These are phyloP conservation scores for Dothistroma septosporum DNA, from an alignment of 2,329 filamentous ascomycete genomes.

Conservation along the genomic window DNA sequence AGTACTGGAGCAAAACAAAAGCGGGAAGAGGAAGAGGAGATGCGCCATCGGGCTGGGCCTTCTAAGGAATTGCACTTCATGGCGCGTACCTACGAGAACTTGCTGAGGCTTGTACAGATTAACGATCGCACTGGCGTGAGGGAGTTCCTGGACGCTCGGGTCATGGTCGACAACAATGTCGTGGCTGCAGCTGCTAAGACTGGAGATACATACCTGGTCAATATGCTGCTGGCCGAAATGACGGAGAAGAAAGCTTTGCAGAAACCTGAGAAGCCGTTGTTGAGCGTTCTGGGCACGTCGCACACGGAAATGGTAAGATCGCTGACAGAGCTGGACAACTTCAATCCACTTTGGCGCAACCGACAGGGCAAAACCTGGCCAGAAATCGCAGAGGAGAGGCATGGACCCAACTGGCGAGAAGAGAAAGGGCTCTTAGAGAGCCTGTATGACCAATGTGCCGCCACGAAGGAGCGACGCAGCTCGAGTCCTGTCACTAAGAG, in stretches of 20 bases:
- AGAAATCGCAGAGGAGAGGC: constrained; percentile 77
- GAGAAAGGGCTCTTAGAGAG: constrained; percentile 78
- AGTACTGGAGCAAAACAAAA: constrained; percentile 40
- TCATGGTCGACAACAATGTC: constrained; percentile 66
- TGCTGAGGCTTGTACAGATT: constrained; percentile 46
- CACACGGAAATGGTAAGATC: constrained; percentile 76
- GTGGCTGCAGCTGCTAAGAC: constrained; percentile 88
- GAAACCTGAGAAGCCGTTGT: constrained; percentile 85
- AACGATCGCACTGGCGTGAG: constrained; percentile 48
- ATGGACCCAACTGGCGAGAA: constrained; percentile 84
- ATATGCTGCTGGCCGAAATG: constrained; percentile 57
- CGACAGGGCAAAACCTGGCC: constrained; percentile 77
- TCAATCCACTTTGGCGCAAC: constrained; percentile 73
- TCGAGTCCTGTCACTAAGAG: constrained; percentile 36
- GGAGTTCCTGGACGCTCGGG: constrained; percentile 44
- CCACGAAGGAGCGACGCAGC: constrained; percentile 25
- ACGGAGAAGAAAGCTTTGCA: constrained; percentile 56
- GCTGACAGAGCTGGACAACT: constrained; percentile 47
- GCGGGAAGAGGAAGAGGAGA: constrained; percentile 51
- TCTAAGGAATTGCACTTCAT: constrained; percentile 46
- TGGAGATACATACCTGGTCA: constrained; percentile 82
- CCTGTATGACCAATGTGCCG: constrained; percentile 57
- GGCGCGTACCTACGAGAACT: constrained; percentile 47
- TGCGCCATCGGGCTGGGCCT: constrained; percentile 37
- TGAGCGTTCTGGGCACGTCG: constrained; percentile 84